Base-by-base conservation (phyloP, 345 rosid genomes). In the Salix dunnii region DNA sequence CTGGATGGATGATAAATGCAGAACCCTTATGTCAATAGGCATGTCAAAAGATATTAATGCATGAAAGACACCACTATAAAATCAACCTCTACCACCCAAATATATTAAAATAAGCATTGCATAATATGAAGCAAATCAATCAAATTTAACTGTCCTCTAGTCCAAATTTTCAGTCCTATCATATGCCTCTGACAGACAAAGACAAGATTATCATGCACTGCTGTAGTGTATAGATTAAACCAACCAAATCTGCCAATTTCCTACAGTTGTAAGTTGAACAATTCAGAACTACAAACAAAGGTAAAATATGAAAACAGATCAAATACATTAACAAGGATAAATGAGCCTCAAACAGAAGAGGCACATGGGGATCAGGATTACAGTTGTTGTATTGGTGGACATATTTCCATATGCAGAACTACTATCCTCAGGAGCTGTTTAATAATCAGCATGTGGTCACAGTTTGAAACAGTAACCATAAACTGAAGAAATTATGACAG, bases 11-110 rank as follows among this genome's bases (percentile, higher is more conserved):
- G 77, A 76, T 81, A 72, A 84, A 60, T 85, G 71, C 43, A 86
- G 80, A 86, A 76, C 77, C 80, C 84, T 80, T 79, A 67, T 76
- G 89, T 88, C 91, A 88, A 86, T 83, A 86, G 83, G 77, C 83
- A 81, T 83, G 20, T 68, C n/a, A 58, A 65, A 38, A 76, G 73
- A 77, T 53, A 74, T n/a, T 42, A 48, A 67, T 33, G 66, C 28
- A 71, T 75, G 78, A 81, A 76, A 71, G 76, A 71, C 74, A 60
- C 75, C 79, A 80, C 63, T 81, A 68, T 76, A 82, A 46, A 80
- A 70, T 48, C 74, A 64, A 73, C 60, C 69, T 68, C 77, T 35
- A 72, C 66, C 55, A 80, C 30, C 51, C 73, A 73, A 42, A 48
- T 60, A 71, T 46, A 53, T 70, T 28, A 30, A 67, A 81, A 76